Evolutionary conservation across 495 filamentous ascomycete species (phyloP).

Genomic region (Penicillium taxi): DNA sequence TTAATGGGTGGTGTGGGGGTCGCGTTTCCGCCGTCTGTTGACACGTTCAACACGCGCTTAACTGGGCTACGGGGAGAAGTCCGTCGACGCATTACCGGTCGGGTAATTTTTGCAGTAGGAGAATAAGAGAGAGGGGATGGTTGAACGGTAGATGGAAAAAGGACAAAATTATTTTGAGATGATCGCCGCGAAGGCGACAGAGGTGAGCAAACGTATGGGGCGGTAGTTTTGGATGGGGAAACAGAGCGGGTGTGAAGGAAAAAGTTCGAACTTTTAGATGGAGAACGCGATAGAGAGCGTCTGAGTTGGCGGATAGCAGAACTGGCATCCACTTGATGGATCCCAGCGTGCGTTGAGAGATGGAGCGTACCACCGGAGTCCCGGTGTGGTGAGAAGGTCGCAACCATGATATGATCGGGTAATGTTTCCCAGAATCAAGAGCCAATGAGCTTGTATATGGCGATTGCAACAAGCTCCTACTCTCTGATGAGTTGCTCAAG

Average conservation of each 20-base stretch:
- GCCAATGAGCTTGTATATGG: too few species aligned
- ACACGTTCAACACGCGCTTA: constrained; percentile 64
- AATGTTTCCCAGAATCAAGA: constrained; percentile 19
- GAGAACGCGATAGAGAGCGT: constrained; percentile 78
- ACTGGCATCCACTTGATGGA: constrained; percentile 69
- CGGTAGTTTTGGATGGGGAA: constrained; percentile 41
- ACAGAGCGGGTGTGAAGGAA: constrained; percentile 51
- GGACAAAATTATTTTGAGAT: constrained; percentile 38
- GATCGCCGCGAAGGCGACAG: constrained; percentile 43
- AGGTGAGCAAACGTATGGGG: constrained; percentile 41
- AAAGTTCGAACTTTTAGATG: constrained; percentile 67
- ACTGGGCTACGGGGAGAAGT: constrained; percentile 67
- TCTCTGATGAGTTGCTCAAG: too few species aligned
- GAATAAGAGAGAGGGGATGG: constrained; percentile 49
- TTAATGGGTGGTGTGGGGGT: constrained; percentile 34
- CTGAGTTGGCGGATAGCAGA: constrained; percentile 69
- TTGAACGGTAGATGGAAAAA: constrained; percentile 39
- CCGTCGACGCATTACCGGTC: constrained; percentile 45
- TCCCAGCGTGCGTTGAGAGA: constrained; percentile 72
- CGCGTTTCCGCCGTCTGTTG: constrained; percentile 62
- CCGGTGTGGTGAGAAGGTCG: constrained; percentile 47
- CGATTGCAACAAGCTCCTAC: too few species aligned
- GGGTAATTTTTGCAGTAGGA: constrained; percentile 41
- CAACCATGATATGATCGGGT: constrained; percentile 39
- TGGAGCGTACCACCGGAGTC: constrained; percentile 72